Evolutionary conservation across 1,284 basidiomycete species (phyloP).

Genomic region (Pseudozyma thailandica): DNA sequence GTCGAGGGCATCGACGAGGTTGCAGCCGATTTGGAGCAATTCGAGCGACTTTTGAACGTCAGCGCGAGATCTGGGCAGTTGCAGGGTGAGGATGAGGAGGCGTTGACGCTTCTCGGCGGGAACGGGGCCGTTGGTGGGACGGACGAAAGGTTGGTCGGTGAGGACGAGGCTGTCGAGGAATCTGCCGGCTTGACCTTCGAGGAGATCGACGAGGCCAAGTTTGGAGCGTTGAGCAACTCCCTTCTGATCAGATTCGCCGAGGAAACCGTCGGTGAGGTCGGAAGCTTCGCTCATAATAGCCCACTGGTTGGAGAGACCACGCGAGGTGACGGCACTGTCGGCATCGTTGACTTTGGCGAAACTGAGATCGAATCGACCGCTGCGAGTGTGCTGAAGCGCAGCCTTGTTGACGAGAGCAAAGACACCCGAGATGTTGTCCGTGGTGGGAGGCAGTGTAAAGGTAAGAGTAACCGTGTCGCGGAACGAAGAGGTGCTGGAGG

Average conservation of each 20-base stretch:
- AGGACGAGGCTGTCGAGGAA: slow-evolving; percentile 61
- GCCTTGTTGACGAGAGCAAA: slow-evolving; percentile 65
- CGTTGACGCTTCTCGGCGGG: slow-evolving; percentile 48
- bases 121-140: slow-evolving; percentile 38
- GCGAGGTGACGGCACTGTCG: slow-evolving; percentile 45
- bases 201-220: slow-evolving; percentile 54
- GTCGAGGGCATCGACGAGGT: slow-evolving; percentile 62
- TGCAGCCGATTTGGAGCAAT: slow-evolving; percentile 57
- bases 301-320: slow-evolving; percentile 57
- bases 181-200: slow-evolving; percentile 48
- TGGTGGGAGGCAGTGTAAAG: slow-evolving; percentile 52
- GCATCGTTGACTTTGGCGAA: slow-evolving; percentile 61
- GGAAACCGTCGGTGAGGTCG: slow-evolving; percentile 61
- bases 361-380: slow-evolving; percentile 60
- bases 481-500: slow-evolving; percentile 41
- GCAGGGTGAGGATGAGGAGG: slow-evolving; percentile 57
- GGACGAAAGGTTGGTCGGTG: slow-evolving; percentile 57
- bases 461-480: slow-evolving; percentile 56
- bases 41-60: slow-evolving; percentile 40
- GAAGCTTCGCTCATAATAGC: slow-evolving; percentile 61
- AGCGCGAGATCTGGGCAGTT: slow-evolving; percentile 40
- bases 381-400: slow-evolving; percentile 48
- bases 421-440: slow-evolving; percentile 53
- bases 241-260: slow-evolving; percentile 60
- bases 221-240: slow-evolving; percentile 57